phyloP scores from a whole-genome alignment of 2,329 filamentous ascomycete genomes.

The Botrytis galanthina region DNA sequence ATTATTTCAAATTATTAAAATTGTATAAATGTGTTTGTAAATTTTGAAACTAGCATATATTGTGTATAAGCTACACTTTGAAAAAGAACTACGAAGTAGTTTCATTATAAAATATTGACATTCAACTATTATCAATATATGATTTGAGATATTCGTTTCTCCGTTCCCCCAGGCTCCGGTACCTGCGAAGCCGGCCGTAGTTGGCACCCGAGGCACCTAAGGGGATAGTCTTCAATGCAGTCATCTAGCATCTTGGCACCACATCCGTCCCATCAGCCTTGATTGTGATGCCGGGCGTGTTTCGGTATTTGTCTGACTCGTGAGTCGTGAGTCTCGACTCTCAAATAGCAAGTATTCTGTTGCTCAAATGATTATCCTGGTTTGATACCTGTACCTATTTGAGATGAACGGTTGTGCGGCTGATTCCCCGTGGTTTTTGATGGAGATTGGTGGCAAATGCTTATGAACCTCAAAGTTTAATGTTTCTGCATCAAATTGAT shows the following conservation, averaged over 20 bases:
- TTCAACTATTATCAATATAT: neutral
- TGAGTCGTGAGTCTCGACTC: neutral
- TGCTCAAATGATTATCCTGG: neutral
- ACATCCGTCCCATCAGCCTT: neutral
- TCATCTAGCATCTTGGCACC: neutral
- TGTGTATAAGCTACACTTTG: neutral
- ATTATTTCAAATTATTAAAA: neutral
- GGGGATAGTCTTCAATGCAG: neutral
- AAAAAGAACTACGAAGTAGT: neutral
- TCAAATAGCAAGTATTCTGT: neutral
- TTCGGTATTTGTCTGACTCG: conserved; percentile 1
- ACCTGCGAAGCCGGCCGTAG: neutral
- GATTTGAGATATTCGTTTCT: neutral
- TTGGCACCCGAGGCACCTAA: neutral
- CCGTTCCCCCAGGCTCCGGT: neutral
- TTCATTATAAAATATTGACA: neutral
- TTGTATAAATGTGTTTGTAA: neutral
- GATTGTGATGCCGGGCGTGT: neutral
- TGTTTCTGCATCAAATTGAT: neutral
- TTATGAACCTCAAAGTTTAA: neutral
- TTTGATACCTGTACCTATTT: neutral
- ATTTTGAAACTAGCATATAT: neutral
- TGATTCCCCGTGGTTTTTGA: neutral
- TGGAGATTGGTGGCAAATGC: neutral
- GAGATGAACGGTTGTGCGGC: neutral